Evolutionary conservation across 352 stramenopile species (phyloP).

Genomic region (Phytophthora tubulina): DNA sequence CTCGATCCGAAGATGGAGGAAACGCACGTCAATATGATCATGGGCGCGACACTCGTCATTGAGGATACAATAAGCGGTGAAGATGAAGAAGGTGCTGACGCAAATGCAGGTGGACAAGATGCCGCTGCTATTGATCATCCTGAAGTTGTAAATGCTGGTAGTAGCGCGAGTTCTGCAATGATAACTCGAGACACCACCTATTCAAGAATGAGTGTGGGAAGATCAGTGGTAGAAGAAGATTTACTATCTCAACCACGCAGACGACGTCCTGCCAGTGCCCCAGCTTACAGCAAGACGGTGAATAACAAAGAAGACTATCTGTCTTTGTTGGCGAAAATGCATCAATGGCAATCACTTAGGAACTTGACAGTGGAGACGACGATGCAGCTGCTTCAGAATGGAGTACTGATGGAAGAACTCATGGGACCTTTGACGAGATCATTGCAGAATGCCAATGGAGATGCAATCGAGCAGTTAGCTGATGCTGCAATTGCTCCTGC

Average conservation of each 20-base stretch:
- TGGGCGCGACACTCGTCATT: slow-evolving; percentile 82
- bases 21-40: slow-evolving; percentile 84
- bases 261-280: slow-evolving; percentile 30
- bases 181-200: slow-evolving; percentile 21
- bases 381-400: slow-evolving; percentile 71
- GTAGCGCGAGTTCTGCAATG: slow-evolving; percentile 8
- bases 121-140: background rate
- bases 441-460: slow-evolving; percentile 12
- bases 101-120: background rate
- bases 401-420: slow-evolving; percentile 56
- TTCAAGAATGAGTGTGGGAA: slow-evolving; percentile 19
- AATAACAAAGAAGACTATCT: slow-evolving; percentile 38
- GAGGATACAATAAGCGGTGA: slow-evolving; percentile 46
- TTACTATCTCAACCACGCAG: slow-evolving; percentile 3
- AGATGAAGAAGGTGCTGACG: slow-evolving; percentile 10
- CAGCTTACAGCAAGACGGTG: slow-evolving; percentile 27
- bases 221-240: slow-evolving; percentile 9
- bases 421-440: slow-evolving; percentile 49
- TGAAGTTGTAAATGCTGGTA: background rate
- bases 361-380: slow-evolving; percentile 75
- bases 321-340: slow-evolving; percentile 46
- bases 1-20: slow-evolving; percentile 69
- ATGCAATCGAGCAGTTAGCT: slow-evolving; percentile 2
- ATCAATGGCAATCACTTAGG: slow-evolving; percentile 60
- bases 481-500: background rate